Percentiles rank a stretch among this genome's conserved stretches.
Evolutionary conservation across 2,329 filamentous ascomycete species (phyloP).

Genomic region (Dryadomyces quercivorus): DNA sequence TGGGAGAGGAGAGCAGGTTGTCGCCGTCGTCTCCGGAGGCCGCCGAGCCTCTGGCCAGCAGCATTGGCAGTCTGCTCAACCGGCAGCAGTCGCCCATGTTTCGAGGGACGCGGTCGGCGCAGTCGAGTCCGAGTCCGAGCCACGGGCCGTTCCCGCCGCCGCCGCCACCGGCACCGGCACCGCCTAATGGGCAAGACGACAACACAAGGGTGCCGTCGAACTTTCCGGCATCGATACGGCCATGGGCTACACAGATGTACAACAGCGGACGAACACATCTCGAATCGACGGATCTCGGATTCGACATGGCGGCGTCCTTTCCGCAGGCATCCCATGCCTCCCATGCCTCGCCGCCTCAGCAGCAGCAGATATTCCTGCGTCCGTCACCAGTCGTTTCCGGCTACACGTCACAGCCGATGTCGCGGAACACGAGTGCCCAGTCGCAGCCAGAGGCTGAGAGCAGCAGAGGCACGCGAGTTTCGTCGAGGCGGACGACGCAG

Average conservation of each 20-base stretch:
- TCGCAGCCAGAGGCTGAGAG: slow-evolving; percentile 14
- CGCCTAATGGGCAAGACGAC: neutral
- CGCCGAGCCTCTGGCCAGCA: neutral
- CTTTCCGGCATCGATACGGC: slow-evolving; percentile 10
- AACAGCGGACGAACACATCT: slow-evolving; percentile 13
- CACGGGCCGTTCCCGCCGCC: slow-evolving; percentile 18
- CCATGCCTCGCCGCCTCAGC: neutral
- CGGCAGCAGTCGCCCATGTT: slow-evolving; percentile 13
- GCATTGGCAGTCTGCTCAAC: slow-evolving; percentile 8
- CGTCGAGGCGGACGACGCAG: neutral
- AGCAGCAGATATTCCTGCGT: slow-evolving; percentile 2
- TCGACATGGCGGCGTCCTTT: slow-evolving; percentile 13
- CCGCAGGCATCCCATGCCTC: neutral
- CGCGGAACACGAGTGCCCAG: slow-evolving; percentile 30
- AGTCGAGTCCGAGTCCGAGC: slow-evolving; percentile 18
- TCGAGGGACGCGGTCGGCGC: slow-evolving; percentile 18
- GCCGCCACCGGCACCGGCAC: slow-evolving; percentile 1
- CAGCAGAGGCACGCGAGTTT: neutral
- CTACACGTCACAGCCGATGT: slow-evolving; percentile 39
- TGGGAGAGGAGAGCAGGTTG: neutral
- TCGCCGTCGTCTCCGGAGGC: neutral
- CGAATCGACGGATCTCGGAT: slow-evolving; percentile 12
- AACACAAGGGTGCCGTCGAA: neutral
- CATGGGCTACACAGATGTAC: slow-evolving; percentile 16
- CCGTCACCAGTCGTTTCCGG: slow-evolving; percentile 16